These are phyloP conservation scores for Colletotrichum trifolii DNA, from an alignment of 2,329 filamentous ascomycete species.

Conservation along the genomic window DNA sequence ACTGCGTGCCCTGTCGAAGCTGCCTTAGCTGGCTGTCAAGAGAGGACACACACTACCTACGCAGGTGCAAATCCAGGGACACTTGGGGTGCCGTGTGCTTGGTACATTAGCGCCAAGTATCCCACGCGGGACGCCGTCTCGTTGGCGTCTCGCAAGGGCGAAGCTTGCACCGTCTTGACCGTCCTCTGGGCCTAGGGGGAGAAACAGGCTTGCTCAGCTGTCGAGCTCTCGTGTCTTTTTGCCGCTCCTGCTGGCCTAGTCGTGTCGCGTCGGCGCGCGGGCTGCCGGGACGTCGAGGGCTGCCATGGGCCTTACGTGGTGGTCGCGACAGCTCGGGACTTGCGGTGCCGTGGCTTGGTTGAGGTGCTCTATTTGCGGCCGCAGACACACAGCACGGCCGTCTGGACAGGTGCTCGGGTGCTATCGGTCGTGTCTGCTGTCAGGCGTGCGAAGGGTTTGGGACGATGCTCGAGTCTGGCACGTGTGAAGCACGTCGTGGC, in stretches of 20 bases:
- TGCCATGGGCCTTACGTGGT: not conserved
- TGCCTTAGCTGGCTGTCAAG: not conserved
- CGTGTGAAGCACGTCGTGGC: conserved; percentile 1
- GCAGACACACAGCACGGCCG: conserved; percentile 15
- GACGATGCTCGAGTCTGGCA: not conserved
- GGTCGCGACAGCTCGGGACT: conserved; percentile 13
- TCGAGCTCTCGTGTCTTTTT: conserved; percentile 8
- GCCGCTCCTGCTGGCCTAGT: not conserved
- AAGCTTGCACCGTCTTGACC: conserved; percentile 3
- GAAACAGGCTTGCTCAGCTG: conserved; percentile 26
- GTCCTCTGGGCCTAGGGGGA: too few relatives aligned
- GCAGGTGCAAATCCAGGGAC: not conserved
- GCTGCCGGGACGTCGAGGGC: not conserved
- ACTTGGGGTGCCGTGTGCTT: conserved; percentile 15
- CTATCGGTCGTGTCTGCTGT: not conserved
- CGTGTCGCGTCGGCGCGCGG: not conserved
- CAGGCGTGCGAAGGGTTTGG: not conserved
- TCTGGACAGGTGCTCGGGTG: conserved; percentile 5
- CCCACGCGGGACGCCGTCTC: conserved; percentile 25
- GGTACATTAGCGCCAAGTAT: conserved; percentile 31
- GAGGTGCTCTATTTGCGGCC: conserved; percentile 6
- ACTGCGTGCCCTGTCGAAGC: not conserved
- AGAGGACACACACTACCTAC: not conserved
- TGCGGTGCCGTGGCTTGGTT: conserved; percentile 9
- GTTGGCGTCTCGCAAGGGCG: conserved; percentile 29